Evolutionary conservation across 2,329 filamentous ascomycete genomes (phyloP).

Genomic region (Pseudogymnoascus sp.): DNA sequence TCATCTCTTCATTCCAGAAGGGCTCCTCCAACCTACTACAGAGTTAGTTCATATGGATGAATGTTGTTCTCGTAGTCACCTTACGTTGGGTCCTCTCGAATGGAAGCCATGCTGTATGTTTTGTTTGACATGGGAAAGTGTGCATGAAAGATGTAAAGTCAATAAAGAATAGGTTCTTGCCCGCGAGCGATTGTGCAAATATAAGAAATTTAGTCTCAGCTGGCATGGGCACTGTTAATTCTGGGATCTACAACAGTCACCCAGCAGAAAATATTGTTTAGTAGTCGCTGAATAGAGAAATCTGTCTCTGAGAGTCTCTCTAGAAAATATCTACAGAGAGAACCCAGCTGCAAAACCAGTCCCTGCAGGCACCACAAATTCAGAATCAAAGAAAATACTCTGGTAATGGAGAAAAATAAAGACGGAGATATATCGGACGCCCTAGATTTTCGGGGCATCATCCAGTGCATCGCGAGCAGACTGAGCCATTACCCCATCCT

Average conservation of each 20-base stretch:
- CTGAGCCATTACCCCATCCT: background rate
- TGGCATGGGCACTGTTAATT: background rate
- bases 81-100: background rate
- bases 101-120: background rate
- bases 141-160: background rate
- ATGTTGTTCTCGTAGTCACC: background rate
- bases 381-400: background rate
- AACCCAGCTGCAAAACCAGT: background rate
- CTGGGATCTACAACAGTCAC: background rate
- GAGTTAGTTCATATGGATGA: background rate
- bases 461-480: background rate
- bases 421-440: background rate
- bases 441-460: background rate
- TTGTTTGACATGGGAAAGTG: background rate
- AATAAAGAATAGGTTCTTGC: background rate
- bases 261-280: background rate
- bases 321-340: background rate
- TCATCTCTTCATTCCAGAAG: slow-evolving; percentile 1
- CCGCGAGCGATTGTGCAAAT: background rate
- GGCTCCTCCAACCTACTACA: background rate
- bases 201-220: background rate
- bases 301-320: background rate
- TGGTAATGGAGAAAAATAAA: background rate
- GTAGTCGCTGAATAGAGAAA: background rate
- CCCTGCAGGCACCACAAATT: background rate